Conservation (phyloP, 345 rosid species). For the Aethionema arabicum region DNA sequence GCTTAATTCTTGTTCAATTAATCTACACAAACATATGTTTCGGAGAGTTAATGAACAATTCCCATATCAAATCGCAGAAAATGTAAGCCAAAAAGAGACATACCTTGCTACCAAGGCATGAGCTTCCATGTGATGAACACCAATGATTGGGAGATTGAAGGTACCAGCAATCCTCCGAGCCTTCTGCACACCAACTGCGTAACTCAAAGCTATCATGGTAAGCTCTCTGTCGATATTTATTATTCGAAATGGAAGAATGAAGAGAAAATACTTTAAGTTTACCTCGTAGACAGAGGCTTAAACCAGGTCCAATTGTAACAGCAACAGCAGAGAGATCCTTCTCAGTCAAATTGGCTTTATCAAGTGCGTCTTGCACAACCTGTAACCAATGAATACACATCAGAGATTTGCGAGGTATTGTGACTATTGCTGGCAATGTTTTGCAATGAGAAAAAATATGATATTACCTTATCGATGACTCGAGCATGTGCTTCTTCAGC, state of each 20-base stretch:
- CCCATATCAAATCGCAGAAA: neutral
- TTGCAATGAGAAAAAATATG: neutral
- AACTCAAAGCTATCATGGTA: neutral
- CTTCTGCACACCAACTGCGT: constrained; percentile 86
- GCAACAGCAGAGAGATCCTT: constrained; percentile 87
- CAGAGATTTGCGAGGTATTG: constrained; percentile 3
- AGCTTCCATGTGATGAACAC: constrained; percentile 98
- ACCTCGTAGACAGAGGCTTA: constrained; percentile 96
- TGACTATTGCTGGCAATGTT: neutral
- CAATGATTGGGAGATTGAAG: constrained; percentile 67
- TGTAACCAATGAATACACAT: constrained; percentile 32
- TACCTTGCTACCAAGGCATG: constrained; percentile 94
- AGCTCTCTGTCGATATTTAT: neutral
- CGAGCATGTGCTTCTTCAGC: constrained; percentile 89
- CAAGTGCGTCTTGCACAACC: constrained; percentile 89
- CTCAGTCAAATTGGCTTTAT: constrained; percentile 62
- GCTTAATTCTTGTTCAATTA: constrained; percentile 63
- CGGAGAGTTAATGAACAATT: constrained; percentile 4
- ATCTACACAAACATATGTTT: constrained; percentile 40
- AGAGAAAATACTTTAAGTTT: constrained; percentile 26
- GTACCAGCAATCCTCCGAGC: constrained; percentile 71
- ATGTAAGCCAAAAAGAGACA: neutral
- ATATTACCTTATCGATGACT: constrained; percentile 73
- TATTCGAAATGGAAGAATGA: neutral
- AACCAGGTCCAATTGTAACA: constrained; percentile 98